Evolutionary conservation across 768 basidiomycete genomes (phyloP), one percentile per base, ranked within the genome.

Genomic region (Boletellus ananas): DNA sequence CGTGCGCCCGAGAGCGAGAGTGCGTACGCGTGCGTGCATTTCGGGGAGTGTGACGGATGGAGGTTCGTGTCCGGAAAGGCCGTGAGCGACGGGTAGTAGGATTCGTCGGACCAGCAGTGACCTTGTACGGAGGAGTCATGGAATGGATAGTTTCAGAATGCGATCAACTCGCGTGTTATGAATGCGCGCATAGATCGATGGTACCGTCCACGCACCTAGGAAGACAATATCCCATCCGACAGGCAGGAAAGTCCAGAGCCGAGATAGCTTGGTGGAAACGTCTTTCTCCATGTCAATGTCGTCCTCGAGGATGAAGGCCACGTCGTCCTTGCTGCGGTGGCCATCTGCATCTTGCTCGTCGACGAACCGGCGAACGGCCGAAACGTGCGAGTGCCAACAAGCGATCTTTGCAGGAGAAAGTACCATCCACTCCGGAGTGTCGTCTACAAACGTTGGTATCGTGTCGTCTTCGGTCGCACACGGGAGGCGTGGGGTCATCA

Each of bases 101-200:
- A 67, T 65, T 90, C 87, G 51, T 87, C 72, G 18, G 85, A 87
- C 87, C 87, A 89, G 59, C 87, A 90, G 56, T 90, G 84, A 7
- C 88, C 87, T 89, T 54, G 47, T 7, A 43, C 9, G 10, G 13
- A 29, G 1, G 23, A 25, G 17, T 46, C 16, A 31, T n/a, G 13
- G 20, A 41, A 43, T 41, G 27, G 43, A 29, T 29, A 9, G 29
- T 29, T 57, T 51, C 34, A 29, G 31, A 39, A 38, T 33, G 41
- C 8, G 17, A 39, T 34, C 27, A 9, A 46, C 49, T 34, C 34
- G 16, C 13, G 31, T 37, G 20, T 31, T 13, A 18, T 20, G 23
- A 9, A 41, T n/a, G 25, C 4, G 6, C 6, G 10, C 14, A 3
- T 18, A 16, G 5, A 12, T 25, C 23, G 7, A 29, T 11, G 11